These are phyloP conservation scores for Penicillium argentinense DNA, from an alignment of 495 filamentous ascomycete species.

Conservation along the genomic window DNA sequence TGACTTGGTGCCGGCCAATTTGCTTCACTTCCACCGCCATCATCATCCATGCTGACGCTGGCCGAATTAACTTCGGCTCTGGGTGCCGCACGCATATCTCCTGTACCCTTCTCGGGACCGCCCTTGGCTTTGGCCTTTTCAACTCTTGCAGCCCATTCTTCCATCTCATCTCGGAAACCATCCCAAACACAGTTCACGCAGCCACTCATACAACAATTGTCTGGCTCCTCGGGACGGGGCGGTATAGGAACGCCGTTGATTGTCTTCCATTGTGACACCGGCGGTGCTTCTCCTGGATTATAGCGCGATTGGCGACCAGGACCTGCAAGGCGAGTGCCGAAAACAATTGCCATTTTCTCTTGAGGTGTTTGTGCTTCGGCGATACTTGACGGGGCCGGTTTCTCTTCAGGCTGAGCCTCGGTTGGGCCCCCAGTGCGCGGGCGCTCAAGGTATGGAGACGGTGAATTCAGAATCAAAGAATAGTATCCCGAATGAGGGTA, in stretches of 20 bases:
- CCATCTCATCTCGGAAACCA: conserved; percentile 81
- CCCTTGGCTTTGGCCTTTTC: conserved; percentile 51
- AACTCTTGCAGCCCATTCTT: conserved; percentile 71
- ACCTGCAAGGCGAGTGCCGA: conserved; percentile 73
- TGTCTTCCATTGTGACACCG: conserved; percentile 47
- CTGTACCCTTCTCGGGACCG: conserved; percentile 20
- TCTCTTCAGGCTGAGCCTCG: conserved; percentile 16
- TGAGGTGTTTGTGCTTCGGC: conserved; percentile 37
- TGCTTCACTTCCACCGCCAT: conserved; percentile 70
- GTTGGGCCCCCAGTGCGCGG: conserved; percentile 23
- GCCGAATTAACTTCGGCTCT: conserved; percentile 40
- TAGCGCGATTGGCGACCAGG: conserved; percentile 63
- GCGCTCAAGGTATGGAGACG: conserved; percentile 26
- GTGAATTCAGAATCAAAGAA: conserved; percentile 33
- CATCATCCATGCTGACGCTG: conserved; percentile 72
- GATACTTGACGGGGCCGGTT: conserved; percentile 27
- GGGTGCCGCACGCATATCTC: conserved; percentile 35
- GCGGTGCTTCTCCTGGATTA: conserved; percentile 46
- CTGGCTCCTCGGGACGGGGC: conserved; percentile 82
- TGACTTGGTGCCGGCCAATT: conserved; percentile 54
- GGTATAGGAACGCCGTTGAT: conserved; percentile 82
- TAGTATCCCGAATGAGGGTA: conserved; percentile 47
- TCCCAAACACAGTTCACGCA: conserved; percentile 99
- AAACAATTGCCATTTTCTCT: conserved; percentile 67
- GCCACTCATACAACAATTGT: conserved; percentile 99